Evolutionary conservation across 73 alveolate genomes (phyloP).

Genomic region (Strombidium stylifer): DNA sequence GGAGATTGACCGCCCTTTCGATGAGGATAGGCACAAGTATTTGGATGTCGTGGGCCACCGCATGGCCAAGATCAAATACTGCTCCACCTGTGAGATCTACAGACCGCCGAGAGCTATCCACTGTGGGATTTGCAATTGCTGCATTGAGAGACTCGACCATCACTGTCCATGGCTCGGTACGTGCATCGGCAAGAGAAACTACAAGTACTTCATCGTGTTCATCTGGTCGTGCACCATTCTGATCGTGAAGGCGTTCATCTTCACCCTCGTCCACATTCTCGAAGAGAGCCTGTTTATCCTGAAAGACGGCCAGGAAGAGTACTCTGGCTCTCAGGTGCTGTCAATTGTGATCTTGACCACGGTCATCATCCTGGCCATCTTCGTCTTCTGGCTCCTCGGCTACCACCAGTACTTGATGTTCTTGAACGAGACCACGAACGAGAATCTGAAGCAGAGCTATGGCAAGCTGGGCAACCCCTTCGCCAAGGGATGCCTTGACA

Average conservation of each 20-base stretch:
- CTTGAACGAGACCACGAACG: slow-evolving; percentile 51
- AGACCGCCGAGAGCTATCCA: not conserved
- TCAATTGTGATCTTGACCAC: slow-evolving; percentile 5
- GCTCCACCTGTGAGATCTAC: slow-evolving; percentile 14
- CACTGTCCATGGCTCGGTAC: slow-evolving; percentile 51
- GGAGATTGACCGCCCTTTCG: not conserved
- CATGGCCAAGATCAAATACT: slow-evolving; percentile 14
- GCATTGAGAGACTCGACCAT: slow-evolving; percentile 33
- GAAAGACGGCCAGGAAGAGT: not conserved
- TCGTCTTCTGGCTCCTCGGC: slow-evolving; percentile 29
- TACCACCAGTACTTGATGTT: slow-evolving; percentile 53
- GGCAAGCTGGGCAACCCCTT: slow-evolving; percentile 21
- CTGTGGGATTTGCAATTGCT: not conserved
- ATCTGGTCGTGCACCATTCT: slow-evolving; percentile 4
- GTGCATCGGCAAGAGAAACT: slow-evolving; percentile 44
- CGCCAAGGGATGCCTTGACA: too few relatives aligned
- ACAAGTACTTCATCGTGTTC: slow-evolving; percentile 14
- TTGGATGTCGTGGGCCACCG: not conserved
- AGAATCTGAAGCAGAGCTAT: slow-evolving; percentile 42
- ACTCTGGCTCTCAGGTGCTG: not conserved
- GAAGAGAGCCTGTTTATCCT: too few relatives aligned
- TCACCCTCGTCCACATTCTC: slow-evolving; percentile 19
- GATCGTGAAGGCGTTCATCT: slow-evolving; percentile 1
- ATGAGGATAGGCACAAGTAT: slow-evolving; percentile 17
- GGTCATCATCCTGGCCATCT: slow-evolving; percentile 18